Evolutionary conservation across 2,329 filamentous ascomycete genomes (phyloP).

Genomic region (Cladosporium halotolerans): DNA sequence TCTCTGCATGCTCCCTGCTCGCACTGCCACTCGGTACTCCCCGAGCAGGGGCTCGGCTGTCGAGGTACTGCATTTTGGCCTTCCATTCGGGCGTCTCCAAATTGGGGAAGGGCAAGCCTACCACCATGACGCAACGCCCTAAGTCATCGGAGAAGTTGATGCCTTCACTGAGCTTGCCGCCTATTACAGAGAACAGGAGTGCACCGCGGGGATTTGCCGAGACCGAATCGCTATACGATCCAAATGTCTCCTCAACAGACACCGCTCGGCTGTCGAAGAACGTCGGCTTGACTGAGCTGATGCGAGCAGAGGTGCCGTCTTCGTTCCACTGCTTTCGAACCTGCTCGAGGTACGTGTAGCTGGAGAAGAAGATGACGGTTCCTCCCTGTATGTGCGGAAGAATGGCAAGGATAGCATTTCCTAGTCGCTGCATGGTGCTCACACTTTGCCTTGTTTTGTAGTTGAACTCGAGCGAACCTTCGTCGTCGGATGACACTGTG

Average conservation of each 20-base stretch:
- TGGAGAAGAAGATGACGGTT: constrained; percentile 91
- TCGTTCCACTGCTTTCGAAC: constrained; percentile 47
- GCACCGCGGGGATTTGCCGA: constrained; percentile 51
- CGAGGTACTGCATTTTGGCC: constrained; percentile 81
- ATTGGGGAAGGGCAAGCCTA: constrained; percentile 90
- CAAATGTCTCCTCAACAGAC: constrained; percentile 63
- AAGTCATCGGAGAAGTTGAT: constrained; percentile 95
- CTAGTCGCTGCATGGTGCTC: constrained; percentile 63
- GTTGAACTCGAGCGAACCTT: constrained; percentile 71
- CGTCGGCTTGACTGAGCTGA: constrained; percentile 31
- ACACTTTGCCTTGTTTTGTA: constrained; percentile 69
- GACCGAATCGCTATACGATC: constrained; percentile 66
- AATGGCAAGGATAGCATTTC: constrained; percentile 63
- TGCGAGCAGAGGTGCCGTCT: constrained; percentile 22
- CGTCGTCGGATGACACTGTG: constrained; percentile 51
- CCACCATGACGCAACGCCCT: constrained; percentile 82
- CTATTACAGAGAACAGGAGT: constrained; percentile 81
- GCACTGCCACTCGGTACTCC: constrained; percentile 39
- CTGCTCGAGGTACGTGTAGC: constrained; percentile 80
- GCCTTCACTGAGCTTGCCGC: constrained; percentile 90
- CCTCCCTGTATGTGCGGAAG: constrained; percentile 76
- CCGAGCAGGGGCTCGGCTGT: constrained; percentile 47
- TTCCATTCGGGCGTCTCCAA: constrained; percentile 86
- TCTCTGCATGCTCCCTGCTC: constrained; percentile 80
- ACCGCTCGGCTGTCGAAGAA: constrained; percentile 52